phyloP scores from a whole-genome alignment of 2,329 filamentous ascomycete genomes.

The Torrubiellomyces zombiae region DNA sequence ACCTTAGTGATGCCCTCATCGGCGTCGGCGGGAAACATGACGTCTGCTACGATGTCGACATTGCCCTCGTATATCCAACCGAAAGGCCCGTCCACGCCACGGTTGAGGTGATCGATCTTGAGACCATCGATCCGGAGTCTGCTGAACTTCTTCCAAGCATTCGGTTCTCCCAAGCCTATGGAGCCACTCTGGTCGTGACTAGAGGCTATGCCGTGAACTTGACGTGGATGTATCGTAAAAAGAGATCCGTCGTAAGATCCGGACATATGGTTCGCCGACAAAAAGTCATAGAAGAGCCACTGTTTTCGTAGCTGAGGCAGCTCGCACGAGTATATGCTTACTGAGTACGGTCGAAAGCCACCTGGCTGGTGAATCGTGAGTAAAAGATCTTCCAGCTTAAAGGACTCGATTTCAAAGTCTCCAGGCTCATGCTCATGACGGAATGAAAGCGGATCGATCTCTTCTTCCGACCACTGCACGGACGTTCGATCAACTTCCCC shows the following conservation, averaged over 20 bases:
- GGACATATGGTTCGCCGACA: conserved; percentile 90
- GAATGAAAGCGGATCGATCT: conserved; percentile 70
- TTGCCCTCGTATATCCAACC: conserved; percentile 97
- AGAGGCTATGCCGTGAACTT: conserved; percentile 66
- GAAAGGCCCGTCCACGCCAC: conserved; percentile 83
- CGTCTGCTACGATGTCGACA: conserved; percentile 88
- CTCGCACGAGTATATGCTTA: conserved; percentile 93
- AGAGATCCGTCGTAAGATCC: conserved; percentile 90
- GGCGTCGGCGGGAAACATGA: conserved; percentile 80
- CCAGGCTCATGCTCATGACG: conserved; percentile 76
- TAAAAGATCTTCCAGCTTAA: conserved; percentile 87
- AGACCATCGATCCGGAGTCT: conserved; percentile 82
- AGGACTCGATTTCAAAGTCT: conserved; percentile 93
- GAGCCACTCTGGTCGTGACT: conserved; percentile 35
- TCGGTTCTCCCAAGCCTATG: conserved; percentile 42
- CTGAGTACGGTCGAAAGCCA: conserved; percentile 82
- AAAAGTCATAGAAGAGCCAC: conserved; percentile 94
- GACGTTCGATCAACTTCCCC: conserved; percentile 84
- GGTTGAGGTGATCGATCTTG: conserved; percentile 90
- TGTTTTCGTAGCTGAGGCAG: conserved; percentile 84
- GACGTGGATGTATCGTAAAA: conserved; percentile 90
- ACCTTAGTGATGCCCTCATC: conserved; percentile 86
- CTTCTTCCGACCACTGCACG: conserved; percentile 48
- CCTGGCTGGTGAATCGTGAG: conserved; percentile 83
- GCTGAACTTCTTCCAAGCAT: conserved; percentile 89